A percentile compares a stretch with the other conserved stretches of the same genome.
phyloP scores from a whole-genome alignment of 164 flowering plant species.

The Piper betle region DNA sequence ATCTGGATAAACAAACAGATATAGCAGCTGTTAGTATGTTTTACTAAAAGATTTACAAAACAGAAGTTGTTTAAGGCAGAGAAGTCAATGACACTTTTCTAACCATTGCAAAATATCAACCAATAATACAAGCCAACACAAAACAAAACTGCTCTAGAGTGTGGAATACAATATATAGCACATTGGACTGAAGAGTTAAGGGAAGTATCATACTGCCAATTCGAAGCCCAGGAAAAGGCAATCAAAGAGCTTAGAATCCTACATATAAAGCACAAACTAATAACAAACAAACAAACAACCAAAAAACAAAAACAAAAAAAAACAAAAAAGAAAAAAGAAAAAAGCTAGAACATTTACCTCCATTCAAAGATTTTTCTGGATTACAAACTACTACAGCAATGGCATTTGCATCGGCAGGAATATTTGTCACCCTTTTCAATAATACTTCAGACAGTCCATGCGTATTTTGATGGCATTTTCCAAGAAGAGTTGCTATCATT shows the following conservation, averaged over 20 bases:
- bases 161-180: too few species aligned
- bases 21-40: neutral
- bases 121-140: too few species aligned
- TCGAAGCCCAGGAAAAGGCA: too few species aligned
- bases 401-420: slow-evolving; percentile 75
- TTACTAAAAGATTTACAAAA: neutral
- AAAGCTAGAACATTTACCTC: slow-evolving; percentile 27
- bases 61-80: neutral
- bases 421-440: slow-evolving; percentile 50
- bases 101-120: too few species aligned
- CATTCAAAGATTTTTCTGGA: slow-evolving; percentile 32
- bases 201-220: too few species aligned
- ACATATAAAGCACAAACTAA: too few species aligned
- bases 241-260: too few species aligned
- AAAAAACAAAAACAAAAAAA: neutral
- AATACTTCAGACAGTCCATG: slow-evolving; percentile 49
- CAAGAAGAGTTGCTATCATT: slow-evolving; percentile 50
- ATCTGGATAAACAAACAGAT: slow-evolving; percentile 29
- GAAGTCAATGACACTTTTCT: too few species aligned
- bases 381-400: slow-evolving; percentile 57
- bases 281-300: neutral
- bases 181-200: too few species aligned
- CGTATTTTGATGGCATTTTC: slow-evolving; percentile 32
- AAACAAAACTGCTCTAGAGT: too few species aligned
- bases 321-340: too few species aligned